Evolutionary conservation across 2,329 filamentous ascomycete species (phyloP), one percentile per base, ranked within the genome.

Genomic region (Phialophora macrospora): DNA sequence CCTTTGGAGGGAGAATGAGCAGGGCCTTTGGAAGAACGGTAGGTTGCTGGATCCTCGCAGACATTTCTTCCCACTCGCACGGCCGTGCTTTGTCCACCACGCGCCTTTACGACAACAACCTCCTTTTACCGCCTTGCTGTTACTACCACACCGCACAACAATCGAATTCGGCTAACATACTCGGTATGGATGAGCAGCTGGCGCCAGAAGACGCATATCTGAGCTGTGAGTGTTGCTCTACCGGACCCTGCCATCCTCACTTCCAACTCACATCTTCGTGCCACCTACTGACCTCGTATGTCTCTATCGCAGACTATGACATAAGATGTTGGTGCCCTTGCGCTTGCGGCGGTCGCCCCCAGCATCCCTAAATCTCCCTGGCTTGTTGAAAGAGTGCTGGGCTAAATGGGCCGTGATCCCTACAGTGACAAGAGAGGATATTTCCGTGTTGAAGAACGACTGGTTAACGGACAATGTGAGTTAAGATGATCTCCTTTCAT

Each of bases 381-480:
- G 48, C 48, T 26, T 55, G 24, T 20, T 34, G 24, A n/a, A 34
- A n/a, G 28, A 55, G 28, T 32, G 11, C 28, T 55, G 52, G 48
- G 52, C 52, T 55, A 55, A 60, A 14, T 70, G 60, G 69, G 60
- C 48, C 17, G 26, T 48, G 59, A 61, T 14, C 24, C 52, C 24
- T 28, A 46, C 75, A 93, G 92, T 98, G 72, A 97, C 91, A 58
- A 87, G 89, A 76, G 92, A 95, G 76, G 95, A 99, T 78, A 87
- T 98, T 72, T 90, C 93, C 76, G 89, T 90, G 17, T 86, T 99
- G 65, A 92, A 91, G 79, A 84, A 91, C 78, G 95, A 97, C 82
- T 99, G 95, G 95, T 83, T 99, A 60, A 97, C 94, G 51, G 95
- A 99, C 77, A 97, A 97, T 81, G 91, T 93, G 82, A 71, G 85